These are phyloP conservation scores for Nicotiana otophora DNA, from an alignment of 257 asterid species.

Conservation along the genomic window DNA sequence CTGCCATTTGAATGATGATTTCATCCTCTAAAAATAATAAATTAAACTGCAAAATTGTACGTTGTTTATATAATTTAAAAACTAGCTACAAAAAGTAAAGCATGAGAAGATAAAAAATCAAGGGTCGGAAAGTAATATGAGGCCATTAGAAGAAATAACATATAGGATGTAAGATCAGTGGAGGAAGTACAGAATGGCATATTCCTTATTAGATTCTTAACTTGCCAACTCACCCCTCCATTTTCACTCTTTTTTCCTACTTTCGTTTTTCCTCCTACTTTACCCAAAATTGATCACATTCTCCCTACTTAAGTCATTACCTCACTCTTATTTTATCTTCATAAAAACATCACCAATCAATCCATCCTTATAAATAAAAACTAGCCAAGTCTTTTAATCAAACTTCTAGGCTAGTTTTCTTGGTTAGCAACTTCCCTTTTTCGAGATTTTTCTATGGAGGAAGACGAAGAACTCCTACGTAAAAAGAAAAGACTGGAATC, in stretches of 20 bases:
- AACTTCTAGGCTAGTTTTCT: slow-evolving; percentile 32
- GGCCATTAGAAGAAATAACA: background rate
- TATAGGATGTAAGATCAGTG: slow-evolving; percentile 11
- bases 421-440: background rate
- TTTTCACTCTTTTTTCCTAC: slow-evolving; percentile 13
- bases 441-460: background rate
- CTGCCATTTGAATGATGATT: background rate
- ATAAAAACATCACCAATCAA: slow-evolving; percentile 13
- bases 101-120: background rate
- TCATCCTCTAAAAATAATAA: background rate
- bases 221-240: slow-evolving; percentile 14
- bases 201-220: slow-evolving; percentile 44
- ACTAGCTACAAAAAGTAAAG: background rate
- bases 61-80: background rate
- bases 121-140: background rate
- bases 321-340: slow-evolving; percentile 21
- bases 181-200: slow-evolving; percentile 20
- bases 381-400: slow-evolving; percentile 17
- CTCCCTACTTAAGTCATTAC: slow-evolving; percentile 35
- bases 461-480: background rate
- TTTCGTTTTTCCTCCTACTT: background rate
- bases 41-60: background rate
- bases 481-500: background rate
- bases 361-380: slow-evolving; percentile 15
- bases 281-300: slow-evolving; percentile 24